These are phyloP conservation scores for Yarrowia osloensis DNA, from an alignment of 805 yeast genomes.

Conservation along the genomic window DNA sequence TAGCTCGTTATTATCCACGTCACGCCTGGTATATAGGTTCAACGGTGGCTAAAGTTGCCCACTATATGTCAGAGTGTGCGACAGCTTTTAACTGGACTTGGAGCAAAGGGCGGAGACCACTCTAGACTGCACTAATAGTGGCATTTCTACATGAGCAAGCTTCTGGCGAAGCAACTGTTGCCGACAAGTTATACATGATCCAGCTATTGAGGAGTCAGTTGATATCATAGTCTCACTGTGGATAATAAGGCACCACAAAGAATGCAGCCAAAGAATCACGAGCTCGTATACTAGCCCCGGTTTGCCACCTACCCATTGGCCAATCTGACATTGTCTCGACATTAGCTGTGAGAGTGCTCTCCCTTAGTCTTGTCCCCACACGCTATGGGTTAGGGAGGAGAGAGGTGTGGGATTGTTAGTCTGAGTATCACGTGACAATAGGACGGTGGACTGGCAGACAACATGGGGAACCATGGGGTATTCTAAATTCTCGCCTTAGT, in stretches of 20 bases:
- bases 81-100: not conserved
- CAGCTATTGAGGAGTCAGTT: not conserved
- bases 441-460: not conserved
- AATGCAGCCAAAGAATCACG: not conserved
- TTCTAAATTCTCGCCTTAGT: not conserved
- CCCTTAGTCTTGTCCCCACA: not conserved
- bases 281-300: not conserved
- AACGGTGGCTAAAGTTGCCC: slow-evolving; percentile 23
- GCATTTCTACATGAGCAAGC: not conserved
- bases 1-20: not conserved
- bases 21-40: not conserved
- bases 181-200: not conserved
- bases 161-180: not conserved
- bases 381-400: not conserved
- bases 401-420: not conserved
- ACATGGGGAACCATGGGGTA: not conserved
- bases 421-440: not conserved
- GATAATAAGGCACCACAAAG: not conserved
- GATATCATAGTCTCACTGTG: not conserved
- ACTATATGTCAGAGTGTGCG: not conserved
- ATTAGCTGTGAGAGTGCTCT: not conserved
- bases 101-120: not conserved
- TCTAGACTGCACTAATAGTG: not conserved
- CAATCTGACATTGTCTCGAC: not conserved
- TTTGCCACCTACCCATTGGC: not conserved